These are phyloP conservation scores for Abrus precatorius DNA, from an alignment of 306 rosid genomes.

Conservation along the genomic window DNA sequence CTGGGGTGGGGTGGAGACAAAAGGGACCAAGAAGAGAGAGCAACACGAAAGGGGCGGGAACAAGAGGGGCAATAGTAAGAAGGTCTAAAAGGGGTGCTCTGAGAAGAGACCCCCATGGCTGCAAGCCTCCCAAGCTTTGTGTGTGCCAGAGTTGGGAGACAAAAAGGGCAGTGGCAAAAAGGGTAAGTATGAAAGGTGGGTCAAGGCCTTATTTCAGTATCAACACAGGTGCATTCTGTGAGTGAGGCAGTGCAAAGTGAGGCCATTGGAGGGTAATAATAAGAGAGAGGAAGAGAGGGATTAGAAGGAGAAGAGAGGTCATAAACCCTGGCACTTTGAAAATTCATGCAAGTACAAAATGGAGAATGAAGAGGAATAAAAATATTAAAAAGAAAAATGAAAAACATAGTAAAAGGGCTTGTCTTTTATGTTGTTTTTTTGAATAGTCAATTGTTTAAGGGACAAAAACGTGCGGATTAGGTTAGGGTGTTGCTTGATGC, in stretches of 20 bases:
- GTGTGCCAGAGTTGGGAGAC: neutral
- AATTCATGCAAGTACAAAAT: constrained; percentile 3
- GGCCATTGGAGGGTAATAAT: too few relatives aligned
- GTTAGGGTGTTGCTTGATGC: too few relatives aligned
- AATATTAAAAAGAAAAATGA: neutral
- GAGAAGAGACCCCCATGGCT: constrained; percentile 69
- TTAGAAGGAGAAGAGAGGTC: constrained; percentile 13
- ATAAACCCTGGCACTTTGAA: constrained; percentile 59
- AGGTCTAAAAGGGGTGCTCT: constrained; percentile 60
- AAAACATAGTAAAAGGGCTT: neutral
- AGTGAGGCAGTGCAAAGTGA: neutral
- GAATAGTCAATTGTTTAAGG: neutral
- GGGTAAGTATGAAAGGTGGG: neutral
- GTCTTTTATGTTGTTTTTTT: neutral
- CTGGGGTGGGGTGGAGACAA: constrained; percentile 56
- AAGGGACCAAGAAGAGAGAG: constrained; percentile 60
- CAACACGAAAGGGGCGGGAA: constrained; percentile 47
- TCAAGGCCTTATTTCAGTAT: neutral
- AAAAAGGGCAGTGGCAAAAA: neutral
- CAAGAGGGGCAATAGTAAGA: constrained; percentile 62
- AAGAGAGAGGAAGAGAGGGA: neutral
- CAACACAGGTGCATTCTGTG: neutral
- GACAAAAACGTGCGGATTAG: neutral
- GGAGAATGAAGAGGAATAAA: neutral
- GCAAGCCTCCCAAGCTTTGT: constrained; percentile 71